These are phyloP conservation scores for Tricholoma bakamatsutake DNA, from an alignment of 768 basidiomycete genomes.

Conservation along the genomic window DNA sequence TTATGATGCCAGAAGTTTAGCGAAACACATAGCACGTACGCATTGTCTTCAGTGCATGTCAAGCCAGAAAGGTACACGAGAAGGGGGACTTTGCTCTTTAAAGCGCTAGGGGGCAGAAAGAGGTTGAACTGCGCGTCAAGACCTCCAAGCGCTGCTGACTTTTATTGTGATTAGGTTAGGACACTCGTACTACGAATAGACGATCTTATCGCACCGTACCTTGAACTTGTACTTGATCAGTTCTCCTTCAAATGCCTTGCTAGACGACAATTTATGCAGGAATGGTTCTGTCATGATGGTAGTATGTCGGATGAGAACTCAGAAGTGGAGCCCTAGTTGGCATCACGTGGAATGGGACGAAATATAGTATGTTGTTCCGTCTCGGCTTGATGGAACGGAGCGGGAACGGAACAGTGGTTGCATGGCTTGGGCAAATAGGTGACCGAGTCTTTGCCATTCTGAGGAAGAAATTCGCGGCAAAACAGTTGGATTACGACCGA, in stretches of 20 bases:
- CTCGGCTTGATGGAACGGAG: too few species aligned
- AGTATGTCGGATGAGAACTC: background rate
- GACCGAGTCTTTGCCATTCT: too few species aligned
- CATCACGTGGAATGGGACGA: too few species aligned
- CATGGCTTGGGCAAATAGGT: too few species aligned
- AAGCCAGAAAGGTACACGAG: slow-evolving; percentile 87
- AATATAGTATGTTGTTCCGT: too few species aligned
- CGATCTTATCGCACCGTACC: slow-evolving; percentile 25
- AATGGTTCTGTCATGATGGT: slow-evolving; percentile 8
- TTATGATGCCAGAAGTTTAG: background rate
- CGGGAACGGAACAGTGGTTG: too few species aligned
- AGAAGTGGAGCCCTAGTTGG: too few species aligned
- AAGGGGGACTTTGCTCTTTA: slow-evolving; percentile 47
- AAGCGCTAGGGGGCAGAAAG: slow-evolving; percentile 64
- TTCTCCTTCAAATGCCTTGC: slow-evolving; percentile 76
- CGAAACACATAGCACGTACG: slow-evolving; percentile 37
- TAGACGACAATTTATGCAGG: slow-evolving; percentile 66
- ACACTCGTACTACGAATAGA: background rate
- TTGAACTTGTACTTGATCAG: slow-evolving; percentile 86
- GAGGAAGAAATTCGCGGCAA: too few species aligned
- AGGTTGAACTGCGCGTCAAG: slow-evolving; percentile 79
- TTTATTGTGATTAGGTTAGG: slow-evolving; percentile 4
- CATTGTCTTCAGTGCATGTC: slow-evolving; percentile 91
- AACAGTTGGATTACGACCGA: too few species aligned
- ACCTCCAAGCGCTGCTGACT: slow-evolving; percentile 71